Base-by-base conservation (phyloP, 2,329 filamentous ascomycete genomes). In the Aspergillus sp. region DNA sequence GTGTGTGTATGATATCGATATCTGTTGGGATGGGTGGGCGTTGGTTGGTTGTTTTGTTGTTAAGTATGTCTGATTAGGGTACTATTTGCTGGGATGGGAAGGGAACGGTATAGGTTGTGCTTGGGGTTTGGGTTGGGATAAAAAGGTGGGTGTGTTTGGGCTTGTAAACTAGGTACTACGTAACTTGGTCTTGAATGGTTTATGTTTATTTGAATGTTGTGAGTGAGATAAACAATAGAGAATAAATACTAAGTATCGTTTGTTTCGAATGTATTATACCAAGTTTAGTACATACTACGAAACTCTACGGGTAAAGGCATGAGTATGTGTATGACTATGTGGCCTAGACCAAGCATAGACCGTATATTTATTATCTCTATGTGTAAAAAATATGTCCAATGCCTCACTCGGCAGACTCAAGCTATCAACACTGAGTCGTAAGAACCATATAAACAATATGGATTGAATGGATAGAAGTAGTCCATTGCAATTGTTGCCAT, bases 391-490 rank as follows among this genome's bases (percentile, higher is more conserved):
- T 52, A 53, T 39, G 23, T 25, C 12, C n/a, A 15, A 36, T 36
- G 52, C 55, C 49, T 36, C 50, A 50, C 57, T 55, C 13, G 49
- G 52, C 17, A 28, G 41, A 21, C 21, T 41, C 32, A 41, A 30
- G 38, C 32, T 36, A 39, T 57, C 55, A 36, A 54, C 59, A 55
- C 57, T 49, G 57, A 62, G 23, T 53, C 47, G 30, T 53, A 59
- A 63, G 51, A 62, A 57, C n/a, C 61, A 47, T 62, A 62, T 59
- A 54, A 41, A 63, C 62, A 57, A 55, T 50, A 58, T 61, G 53
- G 53, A 50, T 32, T 13, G 32, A 36, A 36, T 36, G 32, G 32
- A 36, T 36, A 36, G 30, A 50, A 55, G 53, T 55, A 45, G 53
- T 55, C 47, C 39, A 55, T 32, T 55, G 30, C 32, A 36, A 5